These are phyloP conservation scores for Cydonia oblonga DNA, from an alignment of 331 rosid genomes.

Conservation along the genomic window DNA sequence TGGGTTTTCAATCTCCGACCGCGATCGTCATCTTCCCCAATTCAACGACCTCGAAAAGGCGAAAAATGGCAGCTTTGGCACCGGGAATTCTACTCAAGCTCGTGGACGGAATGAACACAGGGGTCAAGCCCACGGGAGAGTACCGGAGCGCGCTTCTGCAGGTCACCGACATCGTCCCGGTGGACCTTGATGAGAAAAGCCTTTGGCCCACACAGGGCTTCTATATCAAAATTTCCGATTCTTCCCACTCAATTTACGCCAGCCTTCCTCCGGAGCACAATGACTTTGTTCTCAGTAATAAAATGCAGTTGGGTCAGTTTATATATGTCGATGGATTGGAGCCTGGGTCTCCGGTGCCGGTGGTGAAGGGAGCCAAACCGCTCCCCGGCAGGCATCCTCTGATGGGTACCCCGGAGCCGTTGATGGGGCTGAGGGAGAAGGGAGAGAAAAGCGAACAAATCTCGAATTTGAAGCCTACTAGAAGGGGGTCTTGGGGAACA, in stretches of 20 bases:
- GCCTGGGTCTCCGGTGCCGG: conserved; percentile 80
- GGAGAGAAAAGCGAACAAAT: conserved; percentile 31
- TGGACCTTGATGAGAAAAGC: conserved; percentile 75
- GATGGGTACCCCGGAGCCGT: conserved; percentile 73
- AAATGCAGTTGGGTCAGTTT: conserved; percentile 88
- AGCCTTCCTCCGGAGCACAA: conserved; percentile 76
- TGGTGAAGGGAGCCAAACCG: conserved; percentile 62
- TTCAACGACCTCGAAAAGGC: background rate
- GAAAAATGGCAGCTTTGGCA: conserved; percentile 61
- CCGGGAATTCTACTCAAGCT: conserved; percentile 83
- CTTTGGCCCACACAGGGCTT: conserved; percentile 82
- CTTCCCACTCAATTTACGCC: conserved; percentile 82
- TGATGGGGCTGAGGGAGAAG: conserved; percentile 57
- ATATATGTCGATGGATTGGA: conserved; percentile 71
- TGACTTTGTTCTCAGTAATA: conserved; percentile 72
- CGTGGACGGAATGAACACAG: conserved; percentile 56
- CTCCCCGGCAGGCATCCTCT: conserved; percentile 87
- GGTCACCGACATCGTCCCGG: conserved; percentile 90
- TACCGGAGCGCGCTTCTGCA: conserved; percentile 76
- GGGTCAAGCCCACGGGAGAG: conserved; percentile 66
- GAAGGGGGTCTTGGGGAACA: conserved; percentile 86
- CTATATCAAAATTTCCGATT: conserved; percentile 75
- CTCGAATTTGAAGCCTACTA: conserved; percentile 14
- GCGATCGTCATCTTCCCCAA: background rate
- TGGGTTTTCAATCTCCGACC: background rate